Conservation (phyloP, 2,329 filamentous ascomycete species). For the Zarea fungicola region DNA sequence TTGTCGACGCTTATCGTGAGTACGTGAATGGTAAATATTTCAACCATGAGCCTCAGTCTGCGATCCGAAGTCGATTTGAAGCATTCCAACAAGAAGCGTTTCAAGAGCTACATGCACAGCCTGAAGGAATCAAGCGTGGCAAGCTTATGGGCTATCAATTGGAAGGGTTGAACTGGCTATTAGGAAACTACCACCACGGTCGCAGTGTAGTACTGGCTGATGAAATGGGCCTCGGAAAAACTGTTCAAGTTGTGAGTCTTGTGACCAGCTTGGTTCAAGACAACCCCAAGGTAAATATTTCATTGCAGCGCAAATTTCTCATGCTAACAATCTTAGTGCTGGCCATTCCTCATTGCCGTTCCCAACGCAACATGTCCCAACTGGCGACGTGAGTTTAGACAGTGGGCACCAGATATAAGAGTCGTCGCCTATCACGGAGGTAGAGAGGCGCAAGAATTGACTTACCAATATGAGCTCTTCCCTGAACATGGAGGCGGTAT, state of each 20-base stretch:
- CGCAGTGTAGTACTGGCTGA: conserved; percentile 90
- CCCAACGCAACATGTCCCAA: conserved; percentile 96
- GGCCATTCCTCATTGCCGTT: conserved; percentile 88
- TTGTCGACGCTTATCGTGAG: conserved; percentile 77
- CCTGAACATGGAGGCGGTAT: conserved; percentile 60
- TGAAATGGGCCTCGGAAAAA: conserved; percentile 98
- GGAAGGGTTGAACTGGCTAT: conserved; percentile 90
- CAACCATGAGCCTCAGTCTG: conserved; percentile 44
- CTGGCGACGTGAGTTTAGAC: conserved; percentile 93
- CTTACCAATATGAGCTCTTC: conserved; percentile 81
- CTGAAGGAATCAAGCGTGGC: conserved; percentile 66
- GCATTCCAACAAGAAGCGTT: conserved; percentile 65
- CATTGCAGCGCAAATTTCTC: neutral
- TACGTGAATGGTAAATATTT: conserved; percentile 78
- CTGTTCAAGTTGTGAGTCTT: conserved; percentile 83
- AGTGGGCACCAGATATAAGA: conserved; percentile 79
- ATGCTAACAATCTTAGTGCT: conserved; percentile 47
- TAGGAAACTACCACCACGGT: conserved; percentile 78
- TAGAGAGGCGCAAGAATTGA: conserved; percentile 65
- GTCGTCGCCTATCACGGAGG: conserved; percentile 93
- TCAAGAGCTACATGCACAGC: conserved; percentile 65
- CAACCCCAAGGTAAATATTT: conserved; percentile 40
- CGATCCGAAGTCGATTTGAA: conserved; percentile 62
- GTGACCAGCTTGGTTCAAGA: conserved; percentile 68
- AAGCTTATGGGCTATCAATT: conserved; percentile 91